Conservation (phyloP, 2,329 filamentous ascomycete species). For the Aspergillus flavus region DNA sequence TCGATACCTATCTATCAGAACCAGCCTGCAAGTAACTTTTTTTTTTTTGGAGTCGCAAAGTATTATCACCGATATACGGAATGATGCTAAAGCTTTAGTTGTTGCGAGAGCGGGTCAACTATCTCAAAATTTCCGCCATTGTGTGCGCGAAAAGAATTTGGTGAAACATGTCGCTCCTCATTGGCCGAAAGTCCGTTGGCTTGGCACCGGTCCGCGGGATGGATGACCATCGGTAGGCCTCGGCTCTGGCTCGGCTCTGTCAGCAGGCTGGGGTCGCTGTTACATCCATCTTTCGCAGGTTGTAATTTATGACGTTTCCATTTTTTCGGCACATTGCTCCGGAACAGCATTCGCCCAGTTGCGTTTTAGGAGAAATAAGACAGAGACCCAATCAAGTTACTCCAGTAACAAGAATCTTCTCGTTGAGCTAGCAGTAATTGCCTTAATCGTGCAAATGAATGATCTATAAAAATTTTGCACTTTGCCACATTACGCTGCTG, state of each 20-base stretch:
- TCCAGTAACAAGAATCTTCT: background rate
- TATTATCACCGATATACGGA: slow-evolving; percentile 42
- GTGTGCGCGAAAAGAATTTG: slow-evolving; percentile 25
- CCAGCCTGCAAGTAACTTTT: slow-evolving; percentile 11
- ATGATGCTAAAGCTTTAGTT: slow-evolving; percentile 26
- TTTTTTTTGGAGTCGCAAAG: slow-evolving; percentile 18
- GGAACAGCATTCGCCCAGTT: slow-evolving; percentile 24
- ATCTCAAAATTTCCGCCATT: slow-evolving; percentile 32
- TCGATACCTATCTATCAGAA: slow-evolving; percentile 23
- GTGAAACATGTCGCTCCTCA: slow-evolving; percentile 29
- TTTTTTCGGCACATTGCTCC: slow-evolving; percentile 29
- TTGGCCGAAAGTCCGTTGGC: slow-evolving; percentile 27
- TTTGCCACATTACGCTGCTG: slow-evolving; percentile 1
- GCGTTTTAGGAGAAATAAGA: slow-evolving; percentile 25
- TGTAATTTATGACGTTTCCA: slow-evolving; percentile 37
- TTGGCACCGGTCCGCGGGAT: slow-evolving; percentile 31
- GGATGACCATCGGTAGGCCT: slow-evolving; percentile 36
- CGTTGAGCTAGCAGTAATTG: background rate
- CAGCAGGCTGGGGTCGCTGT: slow-evolving; percentile 23
- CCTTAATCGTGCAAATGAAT: background rate
- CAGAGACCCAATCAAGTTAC: slow-evolving; percentile 4
- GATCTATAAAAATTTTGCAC: background rate
- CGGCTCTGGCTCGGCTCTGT: slow-evolving; percentile 36
- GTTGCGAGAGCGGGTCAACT: slow-evolving; percentile 31
- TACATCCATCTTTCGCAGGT: slow-evolving; percentile 18